Base-by-base conservation (phyloP, 2,329 filamentous ascomycete genomes). In the Cadophora sp. region DNA sequence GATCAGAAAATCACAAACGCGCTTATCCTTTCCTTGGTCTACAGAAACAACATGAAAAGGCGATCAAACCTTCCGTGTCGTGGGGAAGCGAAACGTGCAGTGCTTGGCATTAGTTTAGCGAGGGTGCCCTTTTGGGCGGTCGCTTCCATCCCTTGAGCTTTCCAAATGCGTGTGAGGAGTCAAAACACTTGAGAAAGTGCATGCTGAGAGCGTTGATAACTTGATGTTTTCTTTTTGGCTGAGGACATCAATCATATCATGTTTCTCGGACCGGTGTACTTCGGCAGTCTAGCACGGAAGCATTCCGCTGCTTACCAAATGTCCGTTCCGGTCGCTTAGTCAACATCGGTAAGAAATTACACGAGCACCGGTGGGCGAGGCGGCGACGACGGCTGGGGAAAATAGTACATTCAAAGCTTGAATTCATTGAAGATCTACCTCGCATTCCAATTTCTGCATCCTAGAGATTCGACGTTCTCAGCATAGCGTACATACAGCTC, bases 31-130 rank as follows among this genome's bases (percentile, higher is more conserved):
- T 43, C n/a, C 56, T 24, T 60, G n/a, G 22, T 27, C 56, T 34
- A 14, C 34, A 46, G 16, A 14, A 60, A 46, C 50, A 12, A 60
- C 22, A 11, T 24, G 22, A 34, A 24, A 24, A 46, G 58, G 4
- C 22, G 58, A 46, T 60, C 58, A 60, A 60, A 60, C 58, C 8
- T 27, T 60, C 58, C 16, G 37, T 29, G 34, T 60, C 37, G 31
- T 40, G 31, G 55, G 31, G 55, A 37, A 59, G 55, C 55, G 55
- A 59, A 59, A 59, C 40, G 59, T 50, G n/a, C 14, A 19, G 3
- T 62, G 58, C 37, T 61, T 61, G 37, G 58, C 22, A 26, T 19
- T 37, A 16, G 8, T n/a, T 62, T 46, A 62, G 40, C 26, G 40
- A 48, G 16, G 16, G 16, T 14, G 6, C 40, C 24, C 24, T 48